Evolutionary conservation across 371 early-diverging fungal genomes (phyloP).

Genomic region (Catenaria anguillulae): DNA sequence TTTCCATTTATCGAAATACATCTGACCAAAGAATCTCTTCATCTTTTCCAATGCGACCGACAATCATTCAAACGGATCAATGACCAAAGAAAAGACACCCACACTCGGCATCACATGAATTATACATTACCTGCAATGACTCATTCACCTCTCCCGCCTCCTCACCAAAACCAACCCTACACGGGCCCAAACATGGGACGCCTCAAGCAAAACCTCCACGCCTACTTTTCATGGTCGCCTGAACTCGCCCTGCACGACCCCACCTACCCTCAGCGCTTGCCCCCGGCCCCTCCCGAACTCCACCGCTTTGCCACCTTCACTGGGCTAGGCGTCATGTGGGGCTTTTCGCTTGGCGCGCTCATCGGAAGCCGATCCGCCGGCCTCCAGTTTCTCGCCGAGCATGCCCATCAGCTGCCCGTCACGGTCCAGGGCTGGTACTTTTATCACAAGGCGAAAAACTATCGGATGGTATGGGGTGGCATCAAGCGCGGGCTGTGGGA

Average conservation of each 20-base stretch:
- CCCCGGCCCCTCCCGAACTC: conserved; percentile 2
- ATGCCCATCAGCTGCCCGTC: conserved; percentile 69
- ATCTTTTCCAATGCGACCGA: too few species aligned
- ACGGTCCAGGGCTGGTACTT: conserved; percentile 80
- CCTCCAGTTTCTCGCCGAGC: conserved; percentile 74
- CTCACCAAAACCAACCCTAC: too few species aligned
- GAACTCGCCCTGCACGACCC: background rate
- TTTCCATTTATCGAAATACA: too few species aligned
- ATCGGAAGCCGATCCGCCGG: conserved; percentile 54
- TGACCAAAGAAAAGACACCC: too few species aligned
- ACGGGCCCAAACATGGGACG: too few species aligned
- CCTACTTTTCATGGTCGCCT: background rate
- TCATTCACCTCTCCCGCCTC: too few species aligned
- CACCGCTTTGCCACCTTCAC: conserved; percentile 10
- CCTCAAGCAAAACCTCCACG: background rate
- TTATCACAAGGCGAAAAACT: conserved; percentile 80
- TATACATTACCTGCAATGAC: too few species aligned
- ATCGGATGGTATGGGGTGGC: conserved; percentile 52
- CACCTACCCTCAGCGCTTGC: background rate
- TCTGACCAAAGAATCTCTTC: too few species aligned
- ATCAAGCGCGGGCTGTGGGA: conserved; percentile 41
- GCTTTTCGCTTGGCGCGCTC: conserved; percentile 50
- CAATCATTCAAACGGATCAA: too few species aligned
- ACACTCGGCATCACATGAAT: too few species aligned
- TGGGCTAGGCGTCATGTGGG: conserved; percentile 39